A percentile compares a stretch with the other conserved stretches of the same genome.
phyloP scores from a whole-genome alignment of 495 filamentous ascomycete species.

The Lentithecium fluviatile region DNA sequence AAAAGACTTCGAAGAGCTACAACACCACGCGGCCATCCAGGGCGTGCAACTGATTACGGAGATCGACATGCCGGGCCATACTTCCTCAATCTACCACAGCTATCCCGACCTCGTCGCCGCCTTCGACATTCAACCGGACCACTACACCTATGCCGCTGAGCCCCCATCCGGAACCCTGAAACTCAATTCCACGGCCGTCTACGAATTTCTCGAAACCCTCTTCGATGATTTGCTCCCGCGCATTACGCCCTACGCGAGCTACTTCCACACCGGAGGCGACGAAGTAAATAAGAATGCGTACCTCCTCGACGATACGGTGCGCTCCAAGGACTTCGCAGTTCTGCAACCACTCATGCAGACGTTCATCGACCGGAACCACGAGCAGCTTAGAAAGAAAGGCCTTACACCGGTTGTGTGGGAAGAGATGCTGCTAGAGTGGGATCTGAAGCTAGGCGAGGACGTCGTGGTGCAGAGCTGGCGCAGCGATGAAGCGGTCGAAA shows the following conservation, averaged over 20 bases:
- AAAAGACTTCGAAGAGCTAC: constrained; percentile 58
- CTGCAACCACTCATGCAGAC: constrained; percentile 69
- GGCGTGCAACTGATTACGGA: constrained; percentile 75
- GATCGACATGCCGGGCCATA: constrained; percentile 82
- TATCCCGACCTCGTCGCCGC: constrained; percentile 75
- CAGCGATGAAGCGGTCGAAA: constrained; percentile 54
- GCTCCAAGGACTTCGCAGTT: constrained; percentile 58
- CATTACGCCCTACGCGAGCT: constrained; percentile 60
- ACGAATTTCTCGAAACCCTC: constrained; percentile 65
- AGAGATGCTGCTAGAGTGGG: constrained; percentile 75
- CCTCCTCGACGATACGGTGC: constrained; percentile 65
- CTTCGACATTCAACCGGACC: constrained; percentile 63
- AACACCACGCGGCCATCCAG: constrained; percentile 62
- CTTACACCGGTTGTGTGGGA: constrained; percentile 77
- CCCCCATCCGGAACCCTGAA: constrained; percentile 75
- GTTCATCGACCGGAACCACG: constrained; percentile 66
- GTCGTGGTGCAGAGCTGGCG: constrained; percentile 75
- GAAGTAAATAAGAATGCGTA: constrained; percentile 76
- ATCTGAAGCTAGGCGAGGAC: constrained; percentile 62
- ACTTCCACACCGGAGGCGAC: constrained; percentile 83
- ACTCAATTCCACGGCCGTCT: constrained; percentile 65
- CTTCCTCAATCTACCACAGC: constrained; percentile 58
- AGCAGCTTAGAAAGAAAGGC: constrained; percentile 54
- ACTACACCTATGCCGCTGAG: constrained; percentile 65
- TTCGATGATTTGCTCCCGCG: constrained; percentile 72